Base-by-base conservation (phyloP, 176 grass and related monocot genomes). In the Oryza meyeriana region DNA sequence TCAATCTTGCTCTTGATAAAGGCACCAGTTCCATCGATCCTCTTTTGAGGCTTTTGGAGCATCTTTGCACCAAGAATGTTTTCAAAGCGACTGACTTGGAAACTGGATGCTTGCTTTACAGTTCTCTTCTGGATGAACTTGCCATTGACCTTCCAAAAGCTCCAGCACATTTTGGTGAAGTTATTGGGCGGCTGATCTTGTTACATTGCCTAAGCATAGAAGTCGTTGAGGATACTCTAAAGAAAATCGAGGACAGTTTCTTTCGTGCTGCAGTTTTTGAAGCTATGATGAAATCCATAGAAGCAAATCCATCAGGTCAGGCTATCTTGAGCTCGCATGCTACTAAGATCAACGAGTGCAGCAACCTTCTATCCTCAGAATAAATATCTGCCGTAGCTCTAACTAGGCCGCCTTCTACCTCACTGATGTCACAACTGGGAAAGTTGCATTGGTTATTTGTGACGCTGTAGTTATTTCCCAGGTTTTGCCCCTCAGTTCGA, bases 91-190 rank as follows among this genome's bases (percentile, higher is more conserved):
- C 52, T 39, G 94, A 97, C 82, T 32, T 97, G 77, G 83, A 74
- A 66, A 71, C 83, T 32, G 94, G 94, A 36, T 97, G 83, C 64
- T 77, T 93, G 79, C 83, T 97, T 30, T 97, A 93, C 1, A 88
- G 85, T 0, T 81, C 90, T 50, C 86, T 87, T 65, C 72, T 97
- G 24, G 88, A 97, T 72, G 94, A 97, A 64, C 80, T 97, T 32
- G 88, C 76, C n/a, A 93, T 97, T 3, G 94, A 97, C 74, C 81
- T 97, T 35, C 94, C 90, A 1, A 93, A 89, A 87, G 86, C 90
- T 63, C 90, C 94, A 34, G 52, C 75, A 69, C 85, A 90, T 75
- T 97, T 97, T 71, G 94, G 94, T 58, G 90, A 97, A 25, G 81
- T 97, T 12, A 69, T 91, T 41, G 94, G 88, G 30, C 45, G 12